Evolutionary conservation across 169 alveolate genomes (phyloP), one percentile per base, ranked within the genome.

Genomic region (Plasmodium reichenowi): DNA sequence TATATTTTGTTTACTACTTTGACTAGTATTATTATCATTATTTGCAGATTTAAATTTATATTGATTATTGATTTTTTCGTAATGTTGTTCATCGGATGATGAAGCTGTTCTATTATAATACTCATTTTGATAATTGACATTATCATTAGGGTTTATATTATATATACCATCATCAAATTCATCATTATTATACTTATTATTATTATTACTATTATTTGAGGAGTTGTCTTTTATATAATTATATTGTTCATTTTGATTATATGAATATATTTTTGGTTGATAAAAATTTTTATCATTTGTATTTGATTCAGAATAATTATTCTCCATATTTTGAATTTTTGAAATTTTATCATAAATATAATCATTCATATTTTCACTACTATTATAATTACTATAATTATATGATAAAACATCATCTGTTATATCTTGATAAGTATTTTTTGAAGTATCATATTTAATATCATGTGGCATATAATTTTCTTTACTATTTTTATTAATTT

Each of bases 121-220:
- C 15, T 56, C 6, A 56, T 56, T 22, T 15, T 13, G 8, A 56
- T 56, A 17, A 5, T 56, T 22, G 6, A 8, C 64, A 45, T 59
- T 17, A 56, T 64, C 72, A 64, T 78, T 78, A 32, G 26, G 76
- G 54, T 78, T 78, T 63, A 78, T 78, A 13, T 50, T 47, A 56
- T 24, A 22, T 50, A 20, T n/a, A 22, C 4, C 22, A 20, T 29
- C 15, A 6, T 26, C 52, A 22, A 20, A 24, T 56, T 20, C 20
- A 54, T 17, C 10, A 54, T 13, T n/a, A 15, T 17, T 52, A 15
- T 15, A 3, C 0, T n/a, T 52, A 52, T 13, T n/a, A 15, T 17
- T 52, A 15, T 15, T 12, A 4, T n/a, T 52, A 52, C 5, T 15
- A 54, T 17, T 54, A 54, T 54, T 54, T 13, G 24, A 15, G 1